Conservation (phyloP, 306 rosid species). For the Dalbergia oliveri region DNA sequence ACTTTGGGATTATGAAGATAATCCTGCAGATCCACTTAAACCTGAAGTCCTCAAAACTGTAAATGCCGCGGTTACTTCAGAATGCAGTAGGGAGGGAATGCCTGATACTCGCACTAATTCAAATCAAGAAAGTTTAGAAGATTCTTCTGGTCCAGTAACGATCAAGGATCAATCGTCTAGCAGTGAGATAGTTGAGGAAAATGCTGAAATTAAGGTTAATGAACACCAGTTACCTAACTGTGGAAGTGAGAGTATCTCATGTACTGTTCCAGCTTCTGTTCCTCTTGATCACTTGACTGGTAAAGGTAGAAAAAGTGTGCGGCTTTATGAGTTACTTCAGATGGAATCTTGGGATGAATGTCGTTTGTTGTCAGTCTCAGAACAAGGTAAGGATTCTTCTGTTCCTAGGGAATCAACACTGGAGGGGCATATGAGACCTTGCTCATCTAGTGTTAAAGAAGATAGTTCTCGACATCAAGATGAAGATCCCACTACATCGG, state of each 20-base stretch:
- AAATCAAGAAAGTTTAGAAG: constrained; percentile 46
- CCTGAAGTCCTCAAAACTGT: constrained; percentile 41
- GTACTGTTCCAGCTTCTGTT: constrained; percentile 47
- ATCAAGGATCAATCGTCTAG: constrained; percentile 46
- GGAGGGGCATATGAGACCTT: constrained; percentile 44
- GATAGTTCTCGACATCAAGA: constrained; percentile 48
- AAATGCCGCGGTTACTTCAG: constrained; percentile 40
- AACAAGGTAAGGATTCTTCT: constrained; percentile 45
- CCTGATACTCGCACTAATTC: constrained; percentile 46
- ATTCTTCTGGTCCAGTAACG: constrained; percentile 40
- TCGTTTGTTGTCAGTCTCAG: constrained; percentile 28
- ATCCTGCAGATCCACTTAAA: constrained; percentile 46
- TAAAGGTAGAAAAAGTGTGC: constrained; percentile 68
- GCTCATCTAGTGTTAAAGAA: constrained; percentile 44
- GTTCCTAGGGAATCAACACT: constrained; percentile 45
- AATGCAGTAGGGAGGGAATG: constrained; percentile 45
- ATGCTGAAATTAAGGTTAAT: constrained; percentile 39
- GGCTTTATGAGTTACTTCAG: constrained; percentile 73
- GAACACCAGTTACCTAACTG: constrained; percentile 40
- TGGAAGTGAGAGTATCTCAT: constrained; percentile 42
- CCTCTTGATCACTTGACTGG: constrained; percentile 55
- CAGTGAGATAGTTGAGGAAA: constrained; percentile 63
- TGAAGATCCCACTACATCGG: constrained; percentile 70
- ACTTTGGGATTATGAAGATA: constrained; percentile 73
- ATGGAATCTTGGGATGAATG: constrained; percentile 71